phyloP scores from a whole-genome alignment of 768 basidiomycete genomes.

The Phlebiopsis flavidoalba region DNA sequence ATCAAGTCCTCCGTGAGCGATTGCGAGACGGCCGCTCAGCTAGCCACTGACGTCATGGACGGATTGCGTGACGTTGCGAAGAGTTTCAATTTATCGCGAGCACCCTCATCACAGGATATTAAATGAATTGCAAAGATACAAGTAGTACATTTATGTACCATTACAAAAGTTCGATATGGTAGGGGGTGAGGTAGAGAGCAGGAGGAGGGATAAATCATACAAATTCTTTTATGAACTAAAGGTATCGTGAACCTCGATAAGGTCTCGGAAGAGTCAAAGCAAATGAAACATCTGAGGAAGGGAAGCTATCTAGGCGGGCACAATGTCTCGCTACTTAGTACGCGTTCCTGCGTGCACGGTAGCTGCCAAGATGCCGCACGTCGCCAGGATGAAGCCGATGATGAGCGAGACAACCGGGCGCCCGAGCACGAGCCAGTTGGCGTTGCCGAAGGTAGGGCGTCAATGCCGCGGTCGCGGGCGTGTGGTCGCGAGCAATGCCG shows the following conservation, averaged over 20 bases:
- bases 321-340: constrained; percentile 14
- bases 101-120: no score
- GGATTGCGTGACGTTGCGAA: no score
- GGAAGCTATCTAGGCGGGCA: not conserved
- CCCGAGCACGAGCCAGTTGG: constrained; percentile 77
- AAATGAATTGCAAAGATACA: not conserved
- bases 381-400: constrained; percentile 60
- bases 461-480: constrained; percentile 42
- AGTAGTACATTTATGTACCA: not conserved
- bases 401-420: constrained; percentile 58
- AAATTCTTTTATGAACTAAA: not conserved
- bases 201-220: not conserved
- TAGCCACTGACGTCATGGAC: no score
- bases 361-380: constrained; percentile 64
- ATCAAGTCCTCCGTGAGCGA: no score
- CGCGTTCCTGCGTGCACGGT: constrained; percentile 34
- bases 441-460: constrained; percentile 69
- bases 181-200: not conserved
- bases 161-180: not conserved
- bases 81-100: no score
- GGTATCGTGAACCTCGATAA: not conserved
- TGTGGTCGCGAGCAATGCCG: constrained; percentile 59
- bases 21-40: no score
- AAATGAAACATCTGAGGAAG: not conserved
- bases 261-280: not conserved